These are phyloP conservation scores for Paramecium caudatum DNA, from an alignment of 73 alveolate genomes.

Conservation along the genomic window DNA sequence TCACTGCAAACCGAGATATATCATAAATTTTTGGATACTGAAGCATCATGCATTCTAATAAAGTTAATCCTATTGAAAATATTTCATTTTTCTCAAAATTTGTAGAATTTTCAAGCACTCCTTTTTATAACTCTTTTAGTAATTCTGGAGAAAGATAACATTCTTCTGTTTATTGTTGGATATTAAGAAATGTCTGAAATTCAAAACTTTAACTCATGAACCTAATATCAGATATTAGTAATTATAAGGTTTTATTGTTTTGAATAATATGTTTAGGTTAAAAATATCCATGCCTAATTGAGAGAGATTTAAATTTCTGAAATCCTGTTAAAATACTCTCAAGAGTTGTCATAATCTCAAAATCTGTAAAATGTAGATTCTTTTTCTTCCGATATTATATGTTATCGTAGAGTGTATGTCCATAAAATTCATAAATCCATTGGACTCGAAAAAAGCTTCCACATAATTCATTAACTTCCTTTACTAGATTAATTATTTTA, in stretches of 20 bases:
- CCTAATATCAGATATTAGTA: neutral
- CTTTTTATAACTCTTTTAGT: neutral
- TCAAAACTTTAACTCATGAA: slow-evolving; percentile 29
- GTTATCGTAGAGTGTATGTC: neutral
- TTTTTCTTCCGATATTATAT: neutral
- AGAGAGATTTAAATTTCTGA: neutral
- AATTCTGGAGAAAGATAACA: slow-evolving; percentile 56
- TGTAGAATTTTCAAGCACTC: neutral
- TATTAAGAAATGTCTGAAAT: neutral
- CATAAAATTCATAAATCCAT: slow-evolving; percentile 49
- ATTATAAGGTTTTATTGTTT: neutral
- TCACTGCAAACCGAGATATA: neutral
- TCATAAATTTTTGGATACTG: slow-evolving; percentile 43
- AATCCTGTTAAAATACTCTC: neutral
- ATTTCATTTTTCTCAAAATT: slow-evolving; percentile 46
- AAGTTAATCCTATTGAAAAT: slow-evolving; percentile 5
- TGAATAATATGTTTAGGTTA: slow-evolving; percentile 61
- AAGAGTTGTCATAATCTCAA: neutral
- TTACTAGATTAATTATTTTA: slow-evolving; percentile 23
- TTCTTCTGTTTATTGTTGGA: neutral
- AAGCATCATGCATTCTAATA: slow-evolving; percentile 51
- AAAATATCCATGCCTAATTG: slow-evolving; percentile 53
- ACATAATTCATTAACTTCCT: slow-evolving; percentile 57
- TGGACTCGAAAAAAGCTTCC: slow-evolving; percentile 53
- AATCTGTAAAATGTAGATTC: neutral